Evolutionary conservation across 257 asterid species (phyloP), one percentile per base, ranked within the genome.

Genomic region (Solanum clarkiae): DNA sequence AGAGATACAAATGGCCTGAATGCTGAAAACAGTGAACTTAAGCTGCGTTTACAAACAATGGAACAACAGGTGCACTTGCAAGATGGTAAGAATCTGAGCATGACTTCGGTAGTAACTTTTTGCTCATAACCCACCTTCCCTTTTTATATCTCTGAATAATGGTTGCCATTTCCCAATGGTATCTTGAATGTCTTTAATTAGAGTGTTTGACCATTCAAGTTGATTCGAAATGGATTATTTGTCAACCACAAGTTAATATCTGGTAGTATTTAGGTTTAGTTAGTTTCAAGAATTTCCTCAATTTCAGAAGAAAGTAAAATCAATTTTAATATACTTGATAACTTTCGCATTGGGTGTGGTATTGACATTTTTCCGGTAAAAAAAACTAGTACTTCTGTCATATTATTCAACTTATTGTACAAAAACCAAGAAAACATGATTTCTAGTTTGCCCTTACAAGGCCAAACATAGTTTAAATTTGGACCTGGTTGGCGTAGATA

Each of bases 11-110:
- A 87, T 90, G 97, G 98, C 84, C 92, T 97, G 88, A 89, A 97
- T 57, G 88, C 91, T 87, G 98, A 95, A 86, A 97, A 97, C 87
- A 89, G 98, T 86, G 98, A 97, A 87, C 97, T 97, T 89, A 97
- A 97, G 90, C 87, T 97, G 86, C 98, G 97, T 69, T 80, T 97
- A 90, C 98, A 95, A 89, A 90, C 99, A 84, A 91, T 91, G 94
- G 99, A 95, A 89, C 98, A 96, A 86, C 94, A 96, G 93, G 97
- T 95, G 86, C 96, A 95, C 90, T 90, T 96, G 90, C 99, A 95
- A 88, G 98, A 96, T 91, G 99, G 99, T 96, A 90, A 85, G 85
- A 80, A 20, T 84, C 80, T 26, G 26, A 13, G 20, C 63, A 54
- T 44, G n/a, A 83, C 85, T 88, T 36, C n/a, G 22, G 55, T 49